These are phyloP conservation scores for Lecanosticta acicola DNA, from an alignment of 2,329 filamentous ascomycete species.

Conservation along the genomic window DNA sequence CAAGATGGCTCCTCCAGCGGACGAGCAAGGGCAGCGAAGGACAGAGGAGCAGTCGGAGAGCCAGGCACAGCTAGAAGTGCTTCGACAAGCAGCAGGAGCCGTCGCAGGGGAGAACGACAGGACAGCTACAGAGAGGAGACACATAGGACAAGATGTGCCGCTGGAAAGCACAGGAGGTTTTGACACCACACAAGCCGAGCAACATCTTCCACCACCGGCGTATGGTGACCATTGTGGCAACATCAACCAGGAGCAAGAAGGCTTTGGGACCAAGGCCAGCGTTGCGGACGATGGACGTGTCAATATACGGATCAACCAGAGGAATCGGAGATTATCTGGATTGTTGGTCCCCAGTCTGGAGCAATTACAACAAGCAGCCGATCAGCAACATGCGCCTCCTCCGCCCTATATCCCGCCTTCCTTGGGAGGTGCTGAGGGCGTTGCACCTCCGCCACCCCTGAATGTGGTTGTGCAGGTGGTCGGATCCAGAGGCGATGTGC, in stretches of 20 bases:
- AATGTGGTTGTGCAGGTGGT: constrained; percentile 48
- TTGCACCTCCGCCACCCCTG: constrained; percentile 46
- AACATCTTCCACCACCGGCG: constrained; percentile 34
- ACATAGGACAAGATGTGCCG: constrained; percentile 25
- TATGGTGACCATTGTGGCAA: constrained; percentile 37
- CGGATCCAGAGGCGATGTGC: constrained; percentile 46
- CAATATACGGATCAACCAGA: constrained; percentile 73
- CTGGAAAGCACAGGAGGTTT: constrained; percentile 9
- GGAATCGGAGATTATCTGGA: constrained; percentile 58
- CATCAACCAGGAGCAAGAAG: constrained; percentile 35
- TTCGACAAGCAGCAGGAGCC: constrained; percentile 28
- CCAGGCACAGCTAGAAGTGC: constrained; percentile 21
- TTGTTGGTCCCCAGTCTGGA: constrained; percentile 61
- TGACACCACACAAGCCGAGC: constrained; percentile 10
- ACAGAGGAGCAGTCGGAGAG: not conserved
- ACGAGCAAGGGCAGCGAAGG: constrained; percentile 2
- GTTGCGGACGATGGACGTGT: constrained; percentile 64
- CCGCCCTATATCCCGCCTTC: constrained; percentile 69
- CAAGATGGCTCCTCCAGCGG: constrained; percentile 3
- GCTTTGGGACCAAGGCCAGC: constrained; percentile 36
- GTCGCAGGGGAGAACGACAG: constrained; percentile 18
- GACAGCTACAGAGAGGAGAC: constrained; percentile 17
- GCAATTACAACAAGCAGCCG: constrained; percentile 47
- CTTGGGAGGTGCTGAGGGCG: constrained; percentile 59
- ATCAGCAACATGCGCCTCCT: constrained; percentile 48